A percentile compares a stretch with the other conserved stretches of the same genome.
phyloP scores from a whole-genome alignment of 2,329 filamentous ascomycete genomes.

The Neofusicoccum kwambonambiense region DNA sequence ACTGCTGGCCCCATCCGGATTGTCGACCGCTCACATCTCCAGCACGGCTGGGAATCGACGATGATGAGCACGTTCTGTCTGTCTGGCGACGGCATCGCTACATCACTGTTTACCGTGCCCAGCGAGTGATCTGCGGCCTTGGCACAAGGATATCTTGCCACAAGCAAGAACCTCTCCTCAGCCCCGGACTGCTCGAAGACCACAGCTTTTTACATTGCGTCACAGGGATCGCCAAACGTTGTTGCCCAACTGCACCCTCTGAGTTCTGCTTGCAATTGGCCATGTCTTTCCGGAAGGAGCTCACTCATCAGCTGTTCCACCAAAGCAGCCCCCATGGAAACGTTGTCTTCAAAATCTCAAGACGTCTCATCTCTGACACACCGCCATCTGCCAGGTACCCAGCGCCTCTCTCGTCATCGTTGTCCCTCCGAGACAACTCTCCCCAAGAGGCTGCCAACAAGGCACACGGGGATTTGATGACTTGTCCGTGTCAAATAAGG shows the following conservation, averaged over 20 bases:
- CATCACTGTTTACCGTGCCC: no score
- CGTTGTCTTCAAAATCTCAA: not conserved
- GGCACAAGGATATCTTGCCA: not conserved
- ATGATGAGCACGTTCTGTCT: not conserved
- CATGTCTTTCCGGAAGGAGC: not conserved
- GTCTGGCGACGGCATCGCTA: not conserved
- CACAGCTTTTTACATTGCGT: not conserved
- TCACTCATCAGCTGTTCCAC: not conserved
- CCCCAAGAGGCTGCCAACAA: not conserved
- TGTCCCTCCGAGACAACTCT: not conserved
- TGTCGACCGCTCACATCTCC: not conserved
- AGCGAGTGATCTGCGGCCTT: not conserved
- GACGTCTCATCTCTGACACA: not conserved
- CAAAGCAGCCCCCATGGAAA: not conserved
- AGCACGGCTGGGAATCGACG: no score
- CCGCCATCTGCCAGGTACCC: not conserved
- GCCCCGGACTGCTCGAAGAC: not conserved
- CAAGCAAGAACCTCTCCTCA: not conserved
- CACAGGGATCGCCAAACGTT: not conserved
- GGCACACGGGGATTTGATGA: not conserved
- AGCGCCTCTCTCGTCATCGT: not conserved
- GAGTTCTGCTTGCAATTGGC: not conserved
- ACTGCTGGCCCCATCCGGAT: not conserved
- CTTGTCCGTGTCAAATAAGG: not conserved
- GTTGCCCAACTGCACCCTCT: not conserved